Base-by-base conservation (phyloP, 2,329 filamentous ascomycete genomes). In the Calonectria crousiana region DNA sequence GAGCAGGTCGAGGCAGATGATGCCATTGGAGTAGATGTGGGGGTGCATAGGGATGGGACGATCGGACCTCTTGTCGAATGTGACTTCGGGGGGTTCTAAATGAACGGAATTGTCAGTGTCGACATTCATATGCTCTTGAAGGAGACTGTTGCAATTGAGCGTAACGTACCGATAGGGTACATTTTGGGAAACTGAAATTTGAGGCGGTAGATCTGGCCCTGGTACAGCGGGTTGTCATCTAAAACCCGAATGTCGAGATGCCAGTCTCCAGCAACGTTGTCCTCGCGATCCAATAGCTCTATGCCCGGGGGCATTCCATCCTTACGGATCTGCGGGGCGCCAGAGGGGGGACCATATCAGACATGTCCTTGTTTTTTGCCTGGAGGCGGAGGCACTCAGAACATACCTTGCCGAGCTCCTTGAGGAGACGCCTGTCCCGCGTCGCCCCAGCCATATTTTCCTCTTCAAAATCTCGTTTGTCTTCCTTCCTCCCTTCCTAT, bases 1-100 rank as follows among this genome's bases (percentile, higher is more conserved):
- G 11, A 99, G 92, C 1, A 99, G 91, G 81, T 99, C 97, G 64
- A 99, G 93, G 82, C 97, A 99, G 83, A 99, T 99, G 84, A 98
- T 98, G 80, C 97, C 97, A 85, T 99, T 99, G 80, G 94, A 97
- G 88, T 99, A 99, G 85, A 99, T 95, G 87, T 99, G 97, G 4
- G 97, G 97, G 82, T 99, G 97, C 84, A 98, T 96, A 1, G 97
- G 97, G 80, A 99, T 96, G 47, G 90, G 89, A 56, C 92, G 90
- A 79, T 90, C 88, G 41, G 91, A 84, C 68, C 91, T 87, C 79
- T 92, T 89, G 70, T 95, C 89, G 82, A 99, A 99, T 71, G 94
- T 94, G 78, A 98, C 97, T 88, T 99, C 97, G 30, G 97, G 97
- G 0, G 97, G 94, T 87, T 98, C 96, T 98, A 80, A 34, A 51